Percentiles rank a stretch among this genome's conserved stretches.
Evolutionary conservation across 805 yeast species (phyloP).

Genomic region (Osmozyma mogii): DNA sequence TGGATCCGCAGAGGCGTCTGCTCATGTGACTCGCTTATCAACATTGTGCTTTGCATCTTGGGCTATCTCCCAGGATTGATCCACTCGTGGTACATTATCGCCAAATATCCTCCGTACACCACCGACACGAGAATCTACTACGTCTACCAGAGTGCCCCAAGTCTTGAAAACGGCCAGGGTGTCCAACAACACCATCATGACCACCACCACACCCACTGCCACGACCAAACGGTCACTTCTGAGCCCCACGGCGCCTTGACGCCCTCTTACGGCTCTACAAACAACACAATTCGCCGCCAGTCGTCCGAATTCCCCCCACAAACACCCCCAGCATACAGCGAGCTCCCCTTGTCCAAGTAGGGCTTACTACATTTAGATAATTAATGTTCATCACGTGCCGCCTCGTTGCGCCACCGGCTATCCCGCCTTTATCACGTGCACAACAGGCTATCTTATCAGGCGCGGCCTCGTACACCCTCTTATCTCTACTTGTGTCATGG

Average conservation of each 20-base stretch:
- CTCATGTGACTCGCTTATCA: constrained; percentile 41
- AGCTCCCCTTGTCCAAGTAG: constrained; percentile 11
- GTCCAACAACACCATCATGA: constrained; percentile 11
- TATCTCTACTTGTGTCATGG: too few species aligned
- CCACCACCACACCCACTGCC: constrained; percentile 18
- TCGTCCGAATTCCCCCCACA: constrained; percentile 5
- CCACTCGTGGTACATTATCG: constrained; percentile 43
- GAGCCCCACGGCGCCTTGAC: constrained; percentile 4
- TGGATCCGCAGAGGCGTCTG: constrained; percentile 56
- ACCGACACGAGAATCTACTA: constrained; percentile 25
- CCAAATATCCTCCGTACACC: constrained; percentile 36
- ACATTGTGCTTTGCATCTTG: constrained; percentile 35
- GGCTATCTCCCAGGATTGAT: constrained; percentile 46
- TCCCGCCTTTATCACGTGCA: too few species aligned
- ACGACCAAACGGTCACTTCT: constrained; percentile 5
- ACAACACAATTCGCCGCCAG: constrained; percentile 10
- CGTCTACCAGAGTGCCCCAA: constrained; percentile 21
- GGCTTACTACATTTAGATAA: constrained; percentile 12
- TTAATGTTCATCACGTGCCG: too few species aligned
- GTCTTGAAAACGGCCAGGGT: constrained; percentile 25
- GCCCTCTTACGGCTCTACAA: constrained; percentile 22
- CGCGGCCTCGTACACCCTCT: too few species aligned
- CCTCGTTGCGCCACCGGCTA: too few species aligned
- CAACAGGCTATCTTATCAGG: too few species aligned
- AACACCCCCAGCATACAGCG: constrained; percentile 27